Evolutionary conservation across 169 alveolate genomes (phyloP).

Genomic region (Cryptosporidium felis): DNA sequence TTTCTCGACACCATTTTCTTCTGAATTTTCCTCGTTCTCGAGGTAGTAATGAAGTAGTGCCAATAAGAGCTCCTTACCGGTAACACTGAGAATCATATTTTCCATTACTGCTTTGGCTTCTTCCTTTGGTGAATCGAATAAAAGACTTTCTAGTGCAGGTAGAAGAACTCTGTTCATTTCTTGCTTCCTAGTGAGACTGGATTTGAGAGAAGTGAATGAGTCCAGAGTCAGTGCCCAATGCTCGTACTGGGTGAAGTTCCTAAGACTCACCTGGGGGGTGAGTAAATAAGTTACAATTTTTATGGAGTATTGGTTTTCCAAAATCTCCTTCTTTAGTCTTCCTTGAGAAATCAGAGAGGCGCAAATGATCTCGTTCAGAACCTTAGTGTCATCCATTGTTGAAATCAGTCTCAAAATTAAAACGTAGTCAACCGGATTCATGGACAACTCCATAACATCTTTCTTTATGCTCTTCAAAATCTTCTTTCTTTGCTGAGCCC

Average conservation of each 20-base stretch:
- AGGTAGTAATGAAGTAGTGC: conserved; percentile 1
- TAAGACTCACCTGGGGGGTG: background rate
- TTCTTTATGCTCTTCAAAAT: conserved; percentile 42
- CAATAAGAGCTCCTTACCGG: conserved; percentile 26
- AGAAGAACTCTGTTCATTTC: conserved; percentile 12
- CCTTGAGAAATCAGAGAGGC: conserved; percentile 14
- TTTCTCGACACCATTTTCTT: background rate
- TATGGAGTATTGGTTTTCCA: background rate
- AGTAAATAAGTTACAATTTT: conserved; percentile 13
- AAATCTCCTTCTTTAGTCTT: background rate
- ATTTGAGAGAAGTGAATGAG: conserved; percentile 22
- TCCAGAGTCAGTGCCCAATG: conserved; percentile 41
- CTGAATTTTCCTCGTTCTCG: background rate
- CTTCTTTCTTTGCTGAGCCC: conserved; percentile 68
- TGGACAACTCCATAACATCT: conserved; percentile 14
- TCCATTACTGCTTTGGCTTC: conserved; percentile 30
- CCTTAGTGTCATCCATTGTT: conserved; percentile 51
- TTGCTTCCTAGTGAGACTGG: background rate
- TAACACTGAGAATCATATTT: background rate
- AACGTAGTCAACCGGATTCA: conserved; percentile 42
- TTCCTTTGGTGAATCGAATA: background rate
- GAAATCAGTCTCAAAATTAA: conserved; percentile 27
- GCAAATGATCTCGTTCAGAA: conserved; percentile 47
- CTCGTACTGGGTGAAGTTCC: conserved; percentile 42
- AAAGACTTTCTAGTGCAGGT: conserved; percentile 33